phyloP scores from a whole-genome alignment of 192 early-diverging fungal species.

The Coemansia sp. region DNA sequence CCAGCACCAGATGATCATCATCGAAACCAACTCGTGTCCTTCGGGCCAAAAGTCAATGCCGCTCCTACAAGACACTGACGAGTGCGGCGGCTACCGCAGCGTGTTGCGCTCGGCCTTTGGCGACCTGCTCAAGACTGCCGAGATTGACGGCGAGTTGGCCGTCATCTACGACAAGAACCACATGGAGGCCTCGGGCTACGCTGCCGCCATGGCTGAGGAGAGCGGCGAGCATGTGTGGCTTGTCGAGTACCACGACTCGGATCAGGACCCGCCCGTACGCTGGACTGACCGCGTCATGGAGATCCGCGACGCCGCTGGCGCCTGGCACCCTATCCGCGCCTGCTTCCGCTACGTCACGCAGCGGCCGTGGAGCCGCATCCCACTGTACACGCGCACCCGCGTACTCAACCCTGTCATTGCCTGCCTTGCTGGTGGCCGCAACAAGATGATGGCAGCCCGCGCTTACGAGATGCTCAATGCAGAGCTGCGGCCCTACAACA shows the following conservation, averaged over 20 bases:
- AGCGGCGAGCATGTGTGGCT: constrained; percentile 76
- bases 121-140: constrained; percentile 57
- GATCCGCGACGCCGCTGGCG: constrained; percentile 63
- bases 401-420: constrained; percentile 81
- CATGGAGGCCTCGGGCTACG: constrained; percentile 87
- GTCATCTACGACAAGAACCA: constrained; percentile 86
- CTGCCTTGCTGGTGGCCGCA: constrained; percentile 83
- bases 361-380: constrained; percentile 86
- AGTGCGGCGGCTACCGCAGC: constrained; percentile 74
- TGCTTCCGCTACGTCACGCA: constrained; percentile 89
- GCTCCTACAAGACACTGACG: constrained; percentile 69
- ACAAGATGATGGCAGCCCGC: constrained; percentile 87
- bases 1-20: constrained; percentile 88
- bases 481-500: constrained; percentile 67
- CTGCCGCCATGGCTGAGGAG: constrained; percentile 73
- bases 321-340: constrained; percentile 81
- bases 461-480: constrained; percentile 86
- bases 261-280: constrained; percentile 72
- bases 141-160: constrained; percentile 77
- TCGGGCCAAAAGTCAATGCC: constrained; percentile 93
- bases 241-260: constrained; percentile 70
- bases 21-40: constrained; percentile 90
- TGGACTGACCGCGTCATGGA: constrained; percentile 75
- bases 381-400: constrained; percentile 70
- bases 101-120: constrained; percentile 80